A percentile compares a stretch with the other conserved stretches of the same genome.
These are phyloP conservation scores for Apium graveolens DNA, from an alignment of 129 eudicot genomes.

Conservation along the genomic window DNA sequence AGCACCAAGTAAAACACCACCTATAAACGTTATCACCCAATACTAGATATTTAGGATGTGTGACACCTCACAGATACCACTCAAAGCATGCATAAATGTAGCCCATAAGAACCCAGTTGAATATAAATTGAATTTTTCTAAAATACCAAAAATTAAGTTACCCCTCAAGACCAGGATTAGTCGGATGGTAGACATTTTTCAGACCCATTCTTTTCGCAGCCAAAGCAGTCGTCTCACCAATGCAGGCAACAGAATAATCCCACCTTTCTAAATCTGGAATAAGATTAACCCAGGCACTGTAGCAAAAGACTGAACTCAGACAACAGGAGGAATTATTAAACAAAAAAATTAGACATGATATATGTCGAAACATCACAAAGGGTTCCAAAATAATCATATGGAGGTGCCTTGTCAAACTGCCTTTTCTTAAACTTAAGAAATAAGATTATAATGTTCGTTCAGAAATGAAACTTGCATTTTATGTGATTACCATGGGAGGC, in stretches of 20 bases:
- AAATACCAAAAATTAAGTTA: slow-evolving; percentile 21
- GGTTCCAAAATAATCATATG: neutral
- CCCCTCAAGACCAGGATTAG: slow-evolving; percentile 83
- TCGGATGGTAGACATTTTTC: slow-evolving; percentile 60
- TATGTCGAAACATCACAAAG: neutral
- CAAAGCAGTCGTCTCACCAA: slow-evolving; percentile 89
- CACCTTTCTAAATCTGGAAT: slow-evolving; percentile 42
- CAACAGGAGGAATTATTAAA: neutral
- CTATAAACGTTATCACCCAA: neutral
- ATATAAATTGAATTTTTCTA: neutral
- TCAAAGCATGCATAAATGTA: neutral
- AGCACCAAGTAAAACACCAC: too few species aligned
- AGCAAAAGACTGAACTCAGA: slow-evolving; percentile 6
- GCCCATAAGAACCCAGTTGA: neutral
- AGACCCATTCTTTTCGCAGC: slow-evolving; percentile 72
- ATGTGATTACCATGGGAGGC: neutral
- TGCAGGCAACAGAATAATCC: slow-evolving; percentile 73
- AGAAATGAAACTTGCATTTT: neutral
- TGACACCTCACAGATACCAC: neutral
- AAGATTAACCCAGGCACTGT: slow-evolving; percentile 80
- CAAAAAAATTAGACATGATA: neutral
- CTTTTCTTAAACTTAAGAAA: neutral
- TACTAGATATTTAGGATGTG: neutral
- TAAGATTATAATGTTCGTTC: neutral
- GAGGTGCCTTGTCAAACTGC: neutral